These are phyloP conservation scores for Coemansia sp. DNA, from an alignment of 192 early-diverging fungal genomes.

Conservation along the genomic window DNA sequence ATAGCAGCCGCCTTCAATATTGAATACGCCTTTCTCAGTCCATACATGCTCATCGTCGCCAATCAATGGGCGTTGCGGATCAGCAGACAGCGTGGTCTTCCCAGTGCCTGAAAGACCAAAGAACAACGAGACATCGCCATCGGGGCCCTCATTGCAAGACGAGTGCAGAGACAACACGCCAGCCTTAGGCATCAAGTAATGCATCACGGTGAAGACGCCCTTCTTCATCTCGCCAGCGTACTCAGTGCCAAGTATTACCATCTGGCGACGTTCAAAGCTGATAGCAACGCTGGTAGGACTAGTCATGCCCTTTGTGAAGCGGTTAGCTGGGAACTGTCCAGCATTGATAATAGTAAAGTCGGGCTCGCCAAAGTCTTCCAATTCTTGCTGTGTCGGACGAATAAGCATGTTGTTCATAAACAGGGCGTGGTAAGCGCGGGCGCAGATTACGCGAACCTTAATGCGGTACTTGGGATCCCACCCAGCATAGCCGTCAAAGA, in stretches of 20 bases:
- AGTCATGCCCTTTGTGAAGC: slow-evolving; percentile 94
- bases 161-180: slow-evolving; percentile 62
- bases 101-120: slow-evolving; percentile 98
- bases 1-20: slow-evolving; percentile 99
- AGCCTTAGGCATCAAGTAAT: slow-evolving; percentile 96
- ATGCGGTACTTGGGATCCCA: slow-evolving; percentile 99
- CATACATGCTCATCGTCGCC: slow-evolving; percentile 99
- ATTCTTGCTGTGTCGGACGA: slow-evolving; percentile 87
- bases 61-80: slow-evolving; percentile 88
- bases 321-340: slow-evolving; percentile 91
- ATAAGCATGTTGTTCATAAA: slow-evolving; percentile 99
- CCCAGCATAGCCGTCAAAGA: slow-evolving; percentile 97
- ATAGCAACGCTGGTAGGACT: slow-evolving; percentile 88
- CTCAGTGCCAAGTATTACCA: slow-evolving; percentile 97
- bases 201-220: slow-evolving; percentile 98
- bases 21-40: slow-evolving; percentile 96
- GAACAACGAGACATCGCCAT: slow-evolving; percentile 94
- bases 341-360: slow-evolving; percentile 99
- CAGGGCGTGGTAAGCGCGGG: slow-evolving; percentile 93
- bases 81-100: slow-evolving; percentile 96
- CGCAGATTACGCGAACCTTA: slow-evolving; percentile 94
- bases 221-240: slow-evolving; percentile 99
- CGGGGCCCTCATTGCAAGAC: slow-evolving; percentile 88
- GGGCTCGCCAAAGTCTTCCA: slow-evolving; percentile 88
- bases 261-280: slow-evolving; percentile 90